Evolutionary conservation across 1,139 yeast species (phyloP).

Genomic region (Meyerozyma athensensis): DNA sequence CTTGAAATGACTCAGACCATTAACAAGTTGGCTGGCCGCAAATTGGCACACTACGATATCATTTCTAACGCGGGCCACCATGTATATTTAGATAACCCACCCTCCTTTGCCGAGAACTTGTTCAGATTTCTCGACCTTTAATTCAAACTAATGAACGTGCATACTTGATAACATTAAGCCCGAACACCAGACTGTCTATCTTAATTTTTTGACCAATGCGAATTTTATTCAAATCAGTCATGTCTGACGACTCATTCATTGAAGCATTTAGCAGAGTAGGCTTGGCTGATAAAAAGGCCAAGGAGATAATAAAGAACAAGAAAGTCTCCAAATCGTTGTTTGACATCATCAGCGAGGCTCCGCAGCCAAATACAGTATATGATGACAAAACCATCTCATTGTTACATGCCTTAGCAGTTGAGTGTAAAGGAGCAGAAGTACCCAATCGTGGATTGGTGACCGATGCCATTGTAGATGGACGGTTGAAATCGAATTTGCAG

Average conservation of each 20-base stretch:
- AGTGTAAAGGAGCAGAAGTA: conserved; percentile 44
- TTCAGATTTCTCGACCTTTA: conserved; percentile 9
- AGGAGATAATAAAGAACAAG: conserved; percentile 77
- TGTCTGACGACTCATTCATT: conserved; percentile 28
- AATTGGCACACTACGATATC: conserved; percentile 11
- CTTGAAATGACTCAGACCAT: conserved; percentile 36
- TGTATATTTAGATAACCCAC: conserved; percentile 65
- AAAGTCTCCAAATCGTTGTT: conserved; percentile 71
- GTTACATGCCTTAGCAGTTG: conserved; percentile 73
- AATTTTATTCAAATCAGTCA: conserved; percentile 6
- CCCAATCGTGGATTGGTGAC: conserved; percentile 49
- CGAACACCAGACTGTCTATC: not conserved
- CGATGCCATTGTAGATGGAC: conserved; percentile 58
- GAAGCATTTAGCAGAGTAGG: conserved; percentile 57
- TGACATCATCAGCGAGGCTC: conserved; percentile 45
- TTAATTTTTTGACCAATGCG: conserved; percentile 2
- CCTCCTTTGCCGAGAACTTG: conserved; percentile 10
- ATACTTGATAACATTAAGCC: not conserved
- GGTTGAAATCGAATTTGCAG: conserved; percentile 65
- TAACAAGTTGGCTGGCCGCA: conserved; percentile 24
- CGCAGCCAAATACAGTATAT: conserved; percentile 18
- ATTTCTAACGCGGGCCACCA: conserved; percentile 50
- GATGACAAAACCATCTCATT: conserved; percentile 55
- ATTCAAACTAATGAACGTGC: not conserved
- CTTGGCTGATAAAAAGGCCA: conserved; percentile 62